A percentile compares a stretch with the other conserved stretches of the same genome.
phyloP scores from a whole-genome alignment of 2,329 filamentous ascomycete genomes.

The Botrytis fragariae region DNA sequence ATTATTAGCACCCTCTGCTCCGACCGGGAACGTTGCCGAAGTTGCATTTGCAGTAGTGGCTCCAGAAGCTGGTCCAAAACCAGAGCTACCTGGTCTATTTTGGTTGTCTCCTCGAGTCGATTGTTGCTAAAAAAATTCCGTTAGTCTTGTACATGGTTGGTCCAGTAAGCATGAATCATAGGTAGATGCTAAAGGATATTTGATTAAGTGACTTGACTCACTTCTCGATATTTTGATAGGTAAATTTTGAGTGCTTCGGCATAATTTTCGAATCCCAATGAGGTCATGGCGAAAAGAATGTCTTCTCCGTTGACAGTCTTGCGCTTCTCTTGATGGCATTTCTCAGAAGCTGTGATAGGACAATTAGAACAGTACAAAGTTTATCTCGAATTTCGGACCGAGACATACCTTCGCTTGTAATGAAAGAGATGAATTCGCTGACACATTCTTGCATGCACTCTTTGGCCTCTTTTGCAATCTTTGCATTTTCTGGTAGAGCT shows the following conservation, averaged over 20 bases:
- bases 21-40: slow-evolving; percentile 35
- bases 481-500: slow-evolving; percentile 94
- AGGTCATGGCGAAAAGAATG: slow-evolving; percentile 98
- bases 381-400: slow-evolving; percentile 17
- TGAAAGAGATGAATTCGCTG: slow-evolving; percentile 99
- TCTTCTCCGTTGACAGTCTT: slow-evolving; percentile 99
- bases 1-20: slow-evolving; percentile 38
- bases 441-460: slow-evolving; percentile 99
- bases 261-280: slow-evolving; percentile 97
- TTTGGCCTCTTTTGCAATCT: slow-evolving; percentile 98
- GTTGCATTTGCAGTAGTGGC: slow-evolving; percentile 40
- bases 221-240: slow-evolving; percentile 94
- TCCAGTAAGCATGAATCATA: slow-evolving; percentile 18
- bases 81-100: slow-evolving; percentile 52
- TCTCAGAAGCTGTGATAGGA: slow-evolving; percentile 76
- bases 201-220: slow-evolving; percentile 50
- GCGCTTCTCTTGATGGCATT: slow-evolving; percentile 98
- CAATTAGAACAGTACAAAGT: slow-evolving; percentile 26
- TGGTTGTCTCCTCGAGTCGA: slow-evolving; percentile 65
- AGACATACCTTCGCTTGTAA: slow-evolving; percentile 90
- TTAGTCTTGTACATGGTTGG: slow-evolving; percentile 16
- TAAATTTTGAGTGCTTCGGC: slow-evolving; percentile 98
- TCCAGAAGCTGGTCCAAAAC: slow-evolving; percentile 46
- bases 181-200: slow-evolving; percentile 13
- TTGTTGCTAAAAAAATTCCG: slow-evolving; percentile 44